Conservation (phyloP, 345 rosid genomes). For the Arabis alpina region DNA sequence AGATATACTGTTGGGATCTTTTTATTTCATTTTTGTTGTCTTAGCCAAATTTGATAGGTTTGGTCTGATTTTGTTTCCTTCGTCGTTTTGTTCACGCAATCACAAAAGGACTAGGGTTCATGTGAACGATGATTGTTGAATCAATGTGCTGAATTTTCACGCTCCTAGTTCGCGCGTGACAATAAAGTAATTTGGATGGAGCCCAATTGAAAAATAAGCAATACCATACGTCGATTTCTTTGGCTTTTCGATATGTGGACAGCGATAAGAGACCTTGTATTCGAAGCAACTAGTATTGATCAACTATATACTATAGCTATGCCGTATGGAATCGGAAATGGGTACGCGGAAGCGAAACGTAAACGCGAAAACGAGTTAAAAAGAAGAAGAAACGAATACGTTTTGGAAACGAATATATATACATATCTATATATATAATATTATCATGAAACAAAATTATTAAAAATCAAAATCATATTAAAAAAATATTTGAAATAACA, state of each 20-base stretch:
- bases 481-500: too few relatives aligned
- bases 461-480: too few relatives aligned
- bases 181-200: neutral
- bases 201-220: constrained; percentile 3
- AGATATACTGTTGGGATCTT: constrained; percentile 10
- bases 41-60: constrained; percentile 6
- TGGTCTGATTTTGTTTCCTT: neutral
- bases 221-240: constrained; percentile 6
- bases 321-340: too few relatives aligned
- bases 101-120: constrained; percentile 1
- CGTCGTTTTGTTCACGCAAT: constrained; percentile 7
- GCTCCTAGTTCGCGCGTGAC: neutral
- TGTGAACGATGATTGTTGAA: neutral
- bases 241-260: neutral
- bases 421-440: too few relatives aligned
- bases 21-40: neutral
- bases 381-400: too few relatives aligned
- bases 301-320: too few relatives aligned
- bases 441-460: too few relatives aligned
- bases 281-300: neutral
- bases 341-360: too few relatives aligned
- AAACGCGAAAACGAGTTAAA: too few relatives aligned
- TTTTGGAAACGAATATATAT: too few relatives aligned
- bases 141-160: neutral
- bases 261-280: constrained; percentile 3